Evolutionary conservation across 495 filamentous ascomycete species (phyloP), one percentile per base, ranked within the genome.

Genomic region (Podospora bellae-mahoneyi): DNA sequence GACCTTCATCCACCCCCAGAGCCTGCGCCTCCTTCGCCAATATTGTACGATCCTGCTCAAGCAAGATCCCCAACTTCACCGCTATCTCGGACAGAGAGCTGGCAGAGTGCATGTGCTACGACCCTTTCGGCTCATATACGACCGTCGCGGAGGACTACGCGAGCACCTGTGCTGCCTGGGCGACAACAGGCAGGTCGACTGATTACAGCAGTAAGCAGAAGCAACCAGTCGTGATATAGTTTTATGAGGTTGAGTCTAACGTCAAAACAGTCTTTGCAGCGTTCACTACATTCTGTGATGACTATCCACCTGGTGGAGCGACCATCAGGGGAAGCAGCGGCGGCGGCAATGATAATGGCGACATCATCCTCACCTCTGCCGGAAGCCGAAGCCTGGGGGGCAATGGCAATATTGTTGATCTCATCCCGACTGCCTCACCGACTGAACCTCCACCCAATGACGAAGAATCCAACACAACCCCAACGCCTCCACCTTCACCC

Each of bases 101-200:
- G 28, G 9, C 32, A 10, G 32, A 9, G 6, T 68, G 53, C 9
- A 20, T 44, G 5, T 62, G 69, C 64, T 64, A 62, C 27, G 66
- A 73, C 56, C 30, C 32, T 0, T 39, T 44, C 0, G 72, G 73
- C n/a, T 60, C 27, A 5, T 67, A 66, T 53, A 71, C 71, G 65
- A 77, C 74, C 1, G 44, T 44, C 1, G 65, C 76, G 15, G 65
- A 78, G 18, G 65, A 70, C 57, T 75, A 66, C 34, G 73, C 73
- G 7, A 66, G 57, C 18, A 28, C 64, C 16, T 77, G 76, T 26
- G 67, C 63, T 3, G 53, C 71, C 2, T 78, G 55, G 23, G 70
- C 69, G 4, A 48, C 58, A 32, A 75, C 69, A 13, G 64, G 56
- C 3, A 60, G 26, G 19, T 57, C 71, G 0, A 26, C 39, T 9